Conservation (phyloP, 805 yeast species). For the Candida vartiovaarae region DNA sequence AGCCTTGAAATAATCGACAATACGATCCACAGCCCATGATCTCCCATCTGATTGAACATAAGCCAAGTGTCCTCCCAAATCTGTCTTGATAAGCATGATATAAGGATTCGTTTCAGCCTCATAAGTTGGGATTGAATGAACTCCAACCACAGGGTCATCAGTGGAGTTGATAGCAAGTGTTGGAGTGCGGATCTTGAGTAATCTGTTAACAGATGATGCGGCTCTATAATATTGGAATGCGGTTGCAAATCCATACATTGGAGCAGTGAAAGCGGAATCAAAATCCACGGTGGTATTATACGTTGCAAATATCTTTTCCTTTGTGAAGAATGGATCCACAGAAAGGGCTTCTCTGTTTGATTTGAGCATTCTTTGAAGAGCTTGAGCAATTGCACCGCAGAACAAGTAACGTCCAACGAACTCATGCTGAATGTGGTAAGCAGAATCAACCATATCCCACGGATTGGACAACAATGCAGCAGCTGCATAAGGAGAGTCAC, state of each 20-base stretch:
- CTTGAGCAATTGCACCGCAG: conserved; percentile 34
- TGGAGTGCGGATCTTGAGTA: conserved; percentile 54
- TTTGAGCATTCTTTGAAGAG: conserved; percentile 36
- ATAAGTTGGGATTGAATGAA: conserved; percentile 40
- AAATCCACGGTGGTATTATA: conserved; percentile 42
- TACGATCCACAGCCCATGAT: conserved; percentile 41
- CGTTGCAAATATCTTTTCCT: conserved; percentile 30
- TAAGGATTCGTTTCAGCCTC: conserved; percentile 53
- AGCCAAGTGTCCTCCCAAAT: conserved; percentile 69
- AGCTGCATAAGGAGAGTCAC: conserved; percentile 43
- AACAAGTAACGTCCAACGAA: conserved; percentile 35
- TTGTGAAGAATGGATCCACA: conserved; percentile 27
- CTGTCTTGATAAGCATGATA: conserved; percentile 47
- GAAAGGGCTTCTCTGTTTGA: conserved; percentile 33
- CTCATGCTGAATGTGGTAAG: conserved; percentile 33
- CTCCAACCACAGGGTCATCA: conserved; percentile 64
- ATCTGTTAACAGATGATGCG: conserved; percentile 53
- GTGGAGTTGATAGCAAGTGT: conserved; percentile 48
- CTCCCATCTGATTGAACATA: conserved; percentile 36
- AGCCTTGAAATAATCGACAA: conserved; percentile 33
- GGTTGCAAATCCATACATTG: conserved; percentile 53
- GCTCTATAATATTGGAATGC: conserved; percentile 59
- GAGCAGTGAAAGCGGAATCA: conserved; percentile 56
- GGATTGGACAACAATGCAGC: conserved; percentile 61
- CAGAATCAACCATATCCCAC: conserved; percentile 61